Evolutionary conservation across 2,329 filamentous ascomycete genomes (phyloP).

Genomic region (Curvularia hawaiiensis): DNA sequence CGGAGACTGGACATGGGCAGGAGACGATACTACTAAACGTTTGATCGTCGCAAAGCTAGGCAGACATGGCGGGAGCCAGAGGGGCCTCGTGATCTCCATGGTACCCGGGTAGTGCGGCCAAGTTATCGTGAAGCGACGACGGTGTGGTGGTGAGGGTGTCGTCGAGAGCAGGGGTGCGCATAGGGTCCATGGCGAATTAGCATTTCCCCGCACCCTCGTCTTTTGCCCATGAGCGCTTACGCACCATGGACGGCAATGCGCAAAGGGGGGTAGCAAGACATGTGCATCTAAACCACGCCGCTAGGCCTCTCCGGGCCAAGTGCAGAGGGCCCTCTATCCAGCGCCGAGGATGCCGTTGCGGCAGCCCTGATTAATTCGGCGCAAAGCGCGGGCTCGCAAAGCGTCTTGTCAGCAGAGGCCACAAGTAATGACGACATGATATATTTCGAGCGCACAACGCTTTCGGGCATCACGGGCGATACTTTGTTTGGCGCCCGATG

Average conservation of each 20-base stretch:
- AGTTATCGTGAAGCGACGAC: not conserved
- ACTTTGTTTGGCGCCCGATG: not conserved
- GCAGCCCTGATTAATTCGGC: not conserved
- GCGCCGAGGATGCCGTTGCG: not conserved
- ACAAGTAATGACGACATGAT: not conserved
- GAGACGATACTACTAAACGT: not conserved
- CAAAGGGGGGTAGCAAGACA: not conserved
- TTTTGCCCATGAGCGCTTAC: constrained; percentile 3
- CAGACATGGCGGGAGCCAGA: not conserved
- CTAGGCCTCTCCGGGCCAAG: not conserved
- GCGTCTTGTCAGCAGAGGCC: not conserved
- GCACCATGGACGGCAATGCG: constrained; percentile 1
- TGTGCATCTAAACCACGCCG: not conserved
- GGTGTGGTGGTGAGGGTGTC: not conserved
- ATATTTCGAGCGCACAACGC: not conserved
- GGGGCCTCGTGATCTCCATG: constrained; percentile 6
- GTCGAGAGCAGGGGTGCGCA: not conserved
- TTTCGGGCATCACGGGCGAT: not conserved
- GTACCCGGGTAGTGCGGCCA: constrained; percentile 2
- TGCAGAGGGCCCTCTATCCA: not conserved
- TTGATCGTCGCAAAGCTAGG: constrained; percentile 3
- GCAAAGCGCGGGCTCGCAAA: not conserved
- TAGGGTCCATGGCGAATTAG: not conserved
- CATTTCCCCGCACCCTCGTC: constrained; percentile 2
- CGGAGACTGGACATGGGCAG: not conserved